Evolutionary conservation across 1,284 basidiomycete species (phyloP), one percentile per base, ranked within the genome.

Genomic region (Mrakiaceae sp.): DNA sequence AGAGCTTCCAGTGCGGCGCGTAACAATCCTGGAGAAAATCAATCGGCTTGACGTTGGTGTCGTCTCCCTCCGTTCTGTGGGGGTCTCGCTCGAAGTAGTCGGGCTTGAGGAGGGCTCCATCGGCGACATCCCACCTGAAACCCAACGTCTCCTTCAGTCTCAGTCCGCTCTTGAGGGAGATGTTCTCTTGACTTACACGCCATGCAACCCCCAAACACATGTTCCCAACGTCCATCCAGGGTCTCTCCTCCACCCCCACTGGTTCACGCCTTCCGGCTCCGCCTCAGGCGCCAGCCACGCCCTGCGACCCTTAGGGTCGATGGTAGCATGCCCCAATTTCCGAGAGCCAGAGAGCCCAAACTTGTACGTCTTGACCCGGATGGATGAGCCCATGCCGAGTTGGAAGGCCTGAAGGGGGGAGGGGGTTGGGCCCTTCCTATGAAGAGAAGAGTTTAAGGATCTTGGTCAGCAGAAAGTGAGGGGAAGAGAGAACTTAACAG

Each of bases 161-260:
- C 44, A 40, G 44, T 40, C 55, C 44, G n/a, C 12, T 5, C 40
- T 14, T 12, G n/a, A 6, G 11, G 27, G 9, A 53, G n/a, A 14
- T 5, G 54, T 12, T 7, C 49, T 8, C 3, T 5, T 5, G 46
- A 56, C 88, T 94, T 94, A 98, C 0, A 98, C 87, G 62, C 87
- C 90, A 72, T 98, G 94, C 70, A 84, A 81, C 0, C 91, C 93
- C 95, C 95, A 98, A 40, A 90, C 73, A 73, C 93, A 96, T 8
- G 79, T 84, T 5, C 94, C 93, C 2, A 96, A 77, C 64, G 81
- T 79, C 95, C 95, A 98, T 3, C 80, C 79, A 0, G 77, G 71
- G 64, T 85, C 84, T 46, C 92, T 83, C 68, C 77, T 83, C 90
- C 91, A 97, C 0, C 90, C 89, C 84, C 88, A 95, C 62, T 74